These are phyloP conservation scores for Hygrophila difformis DNA, from an alignment of 257 asterid genomes.

Conservation along the genomic window DNA sequence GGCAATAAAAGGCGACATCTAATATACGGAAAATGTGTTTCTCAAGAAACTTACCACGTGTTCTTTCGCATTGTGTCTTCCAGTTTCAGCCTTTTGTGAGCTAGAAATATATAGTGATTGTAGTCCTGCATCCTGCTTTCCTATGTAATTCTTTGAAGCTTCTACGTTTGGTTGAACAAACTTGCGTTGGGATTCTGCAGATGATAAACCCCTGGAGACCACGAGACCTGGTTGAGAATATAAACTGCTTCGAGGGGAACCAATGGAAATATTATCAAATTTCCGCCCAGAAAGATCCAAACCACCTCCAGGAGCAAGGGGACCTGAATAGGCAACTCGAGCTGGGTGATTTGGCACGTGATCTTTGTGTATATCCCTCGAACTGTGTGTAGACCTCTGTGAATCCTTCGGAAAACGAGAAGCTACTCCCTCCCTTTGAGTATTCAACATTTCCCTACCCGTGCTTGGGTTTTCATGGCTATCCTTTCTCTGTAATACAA, in stretches of 20 bases:
- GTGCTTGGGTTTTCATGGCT: conserved; percentile 36
- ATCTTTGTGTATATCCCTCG: conserved; percentile 30
- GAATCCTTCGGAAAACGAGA: conserved; percentile 29
- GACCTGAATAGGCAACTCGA: conserved; percentile 55
- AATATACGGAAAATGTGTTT: neutral
- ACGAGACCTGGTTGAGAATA: conserved; percentile 40
- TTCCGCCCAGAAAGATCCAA: conserved; percentile 38
- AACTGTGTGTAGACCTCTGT: conserved; percentile 21
- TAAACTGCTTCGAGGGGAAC: conserved; percentile 25
- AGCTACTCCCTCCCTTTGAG: conserved; percentile 28
- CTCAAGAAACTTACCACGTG: conserved; percentile 32
- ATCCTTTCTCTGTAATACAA: conserved; percentile 44
- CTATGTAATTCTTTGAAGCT: conserved; percentile 27
- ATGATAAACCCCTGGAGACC: conserved; percentile 38
- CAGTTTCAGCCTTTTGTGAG: conserved; percentile 33
- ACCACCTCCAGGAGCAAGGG: conserved; percentile 46
- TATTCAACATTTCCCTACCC: conserved; percentile 31
- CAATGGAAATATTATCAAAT: conserved; percentile 24
- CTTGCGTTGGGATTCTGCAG: conserved; percentile 33
- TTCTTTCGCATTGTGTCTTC: conserved; percentile 35
- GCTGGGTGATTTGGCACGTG: conserved; percentile 22
- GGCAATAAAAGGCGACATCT: neutral
- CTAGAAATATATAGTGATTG: conserved; percentile 25
- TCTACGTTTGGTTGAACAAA: conserved; percentile 22
- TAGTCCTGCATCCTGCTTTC: conserved; percentile 33